These are phyloP conservation scores for Coccomyxa sp. DNA, from an alignment of 139 green algal species.

Conservation along the genomic window DNA sequence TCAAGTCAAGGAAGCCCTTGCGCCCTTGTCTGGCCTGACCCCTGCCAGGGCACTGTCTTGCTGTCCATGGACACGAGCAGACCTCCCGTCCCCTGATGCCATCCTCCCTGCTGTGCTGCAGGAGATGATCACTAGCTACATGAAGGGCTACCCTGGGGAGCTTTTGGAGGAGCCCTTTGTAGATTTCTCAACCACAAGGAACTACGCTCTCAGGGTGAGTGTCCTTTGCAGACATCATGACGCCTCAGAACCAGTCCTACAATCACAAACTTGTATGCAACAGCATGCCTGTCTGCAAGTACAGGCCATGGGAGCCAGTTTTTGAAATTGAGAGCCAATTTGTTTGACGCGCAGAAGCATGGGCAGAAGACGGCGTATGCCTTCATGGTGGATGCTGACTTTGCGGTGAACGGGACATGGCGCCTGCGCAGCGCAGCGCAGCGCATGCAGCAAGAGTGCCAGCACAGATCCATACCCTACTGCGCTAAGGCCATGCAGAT, in stretches of 20 bases:
- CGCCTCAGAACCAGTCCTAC: too few species aligned
- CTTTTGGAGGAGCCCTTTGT: conserved; percentile 1
- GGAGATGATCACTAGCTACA: not conserved
- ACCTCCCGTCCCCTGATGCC: too few species aligned
- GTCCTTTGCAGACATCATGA: not conserved
- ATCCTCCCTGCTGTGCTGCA: too few species aligned
- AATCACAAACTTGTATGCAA: too few species aligned
- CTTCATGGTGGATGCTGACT: conserved; percentile 9
- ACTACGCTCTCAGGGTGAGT: not conserved
- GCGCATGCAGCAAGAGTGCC: conserved; percentile 4
- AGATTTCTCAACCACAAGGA: conserved; percentile 6
- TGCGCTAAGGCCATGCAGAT: conserved; percentile 4
- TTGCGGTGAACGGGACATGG: conserved; percentile 1
- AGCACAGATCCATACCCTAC: not conserved
- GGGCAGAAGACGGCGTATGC: conserved; percentile 6
- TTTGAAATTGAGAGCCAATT: not conserved
- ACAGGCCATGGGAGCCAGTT: not conserved
- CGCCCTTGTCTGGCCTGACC: too few species aligned
- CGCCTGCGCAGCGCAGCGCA: not conserved
- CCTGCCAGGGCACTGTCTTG: too few species aligned
- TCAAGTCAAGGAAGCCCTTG: too few species aligned
- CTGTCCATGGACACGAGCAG: too few species aligned
- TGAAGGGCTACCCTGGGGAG: conserved; percentile 3
- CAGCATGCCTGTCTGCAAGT: not conserved
- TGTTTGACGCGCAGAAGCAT: not conserved